Evolutionary conservation across 805 yeast genomes (phyloP), one percentile per base, ranked within the genome.

Genomic region (Pichia phayaonensis): DNA sequence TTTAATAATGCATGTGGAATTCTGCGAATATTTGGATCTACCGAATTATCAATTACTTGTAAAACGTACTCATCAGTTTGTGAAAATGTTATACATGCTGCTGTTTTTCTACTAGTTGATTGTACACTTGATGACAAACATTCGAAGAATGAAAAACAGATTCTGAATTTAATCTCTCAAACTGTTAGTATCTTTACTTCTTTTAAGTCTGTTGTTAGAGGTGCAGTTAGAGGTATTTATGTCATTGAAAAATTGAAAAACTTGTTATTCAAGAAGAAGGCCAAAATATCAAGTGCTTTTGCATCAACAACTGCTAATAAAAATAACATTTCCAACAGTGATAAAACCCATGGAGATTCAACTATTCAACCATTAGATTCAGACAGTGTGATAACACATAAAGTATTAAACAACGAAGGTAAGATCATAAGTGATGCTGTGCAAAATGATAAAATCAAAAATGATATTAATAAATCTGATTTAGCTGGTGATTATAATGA

Each of bases 141-240:
- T n/a, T 42, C 49, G 7, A 56, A 54, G 29, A 50, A 56, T 40
- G 59, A 56, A 29, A 57, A 50, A 22, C 43, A 57, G 11, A 52
- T 55, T 4, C 45, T 57, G 8, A 12, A 41, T 4, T 42, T 58
- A 3, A 62, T 59, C 5, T 51, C 48, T 18, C 54, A 47, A 40
- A 42, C 59, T 11, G 22, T 61, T 1, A 60, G 60, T 4, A 53
- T 61, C 4, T 51, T 65, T 18, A 54, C 57, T 13, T 53, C 64
- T 5, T 61, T 59, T 42, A 60, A 52, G 43, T 56, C 51, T 18
- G 54, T 59, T 5, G 55, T 62, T 45, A 56, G 66, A 34, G 65
- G 67, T 18, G 68, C 69, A 3, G 45, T 60, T 8, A 54, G 69
- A n/a, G 69, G 65, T 2, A 38, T 60, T 1, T 64, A 62, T 45